Evolutionary conservation across 139 green algal genomes (phyloP), one percentile per base, ranked within the genome.

Genomic region (Chlamydomonas sp.): DNA sequence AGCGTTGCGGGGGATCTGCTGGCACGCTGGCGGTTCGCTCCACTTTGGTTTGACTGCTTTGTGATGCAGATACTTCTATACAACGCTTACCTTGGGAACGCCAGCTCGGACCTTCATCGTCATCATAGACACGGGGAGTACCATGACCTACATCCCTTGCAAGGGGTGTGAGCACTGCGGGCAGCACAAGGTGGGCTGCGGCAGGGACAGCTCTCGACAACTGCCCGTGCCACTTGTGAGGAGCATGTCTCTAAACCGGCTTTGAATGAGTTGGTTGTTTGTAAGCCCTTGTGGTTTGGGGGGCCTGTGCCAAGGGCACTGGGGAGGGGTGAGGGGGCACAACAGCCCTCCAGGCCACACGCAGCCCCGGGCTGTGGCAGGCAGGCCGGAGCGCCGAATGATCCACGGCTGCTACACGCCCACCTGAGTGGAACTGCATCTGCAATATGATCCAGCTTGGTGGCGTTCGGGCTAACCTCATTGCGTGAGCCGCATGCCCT

Each of bases 51-150:
- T 31, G 14, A 5, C 69, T 76, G 5, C 69, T n/a, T 62, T 1
- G 85, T 73, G 4, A 12, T 75, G 78, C 90, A 97, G 96, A 68
- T 99, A 99, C 89, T 99, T 98, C 69, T 98, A 98, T 80, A 93
- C 94, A 0, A 94, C 88, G 0, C 31, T 99, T 10, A 80, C 87
- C 49, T 79, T 99, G 16, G 97, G 97, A 17, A 99, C 95, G 0
- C 97, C 96, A 1, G 82, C 94, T 0, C 89, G 91, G 17, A 83
- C 86, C 5, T 99, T 98, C 88, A 91, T 91, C 4, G 92, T 99
- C 8, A 99, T 99, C 84, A 96, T 99, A 14, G 97, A 99, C 94
- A 99, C 97, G 1, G 97, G 97, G 63, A 97, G 92, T 90, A 98
- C 97, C 1, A 96, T 99, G 68, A 98, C 96, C 0, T 99, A 99